Evolutionary conservation across 768 basidiomycete species (phyloP), one percentile per base, ranked within the genome.

Genomic region (Pisolithus marmoratus): DNA sequence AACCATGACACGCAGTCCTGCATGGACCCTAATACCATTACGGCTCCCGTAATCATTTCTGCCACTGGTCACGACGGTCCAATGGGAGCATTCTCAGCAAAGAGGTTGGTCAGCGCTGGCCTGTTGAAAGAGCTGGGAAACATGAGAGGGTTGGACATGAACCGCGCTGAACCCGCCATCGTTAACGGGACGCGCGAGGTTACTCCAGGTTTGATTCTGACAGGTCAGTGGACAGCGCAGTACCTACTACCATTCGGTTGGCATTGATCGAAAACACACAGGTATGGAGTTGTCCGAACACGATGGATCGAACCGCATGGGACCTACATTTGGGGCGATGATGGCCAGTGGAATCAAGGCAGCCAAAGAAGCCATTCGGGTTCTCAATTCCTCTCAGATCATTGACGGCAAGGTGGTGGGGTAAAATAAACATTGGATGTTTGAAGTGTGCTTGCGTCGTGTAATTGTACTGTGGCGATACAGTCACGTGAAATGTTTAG

Each of bases 221-320:
- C 84, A 41, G 85, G 84, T 82, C 51, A 60, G 79, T 73, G 15
- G 29, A 14, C 12, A 22, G 23, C 11, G 9, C 23, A 22, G 31
- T 46, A 1, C 27, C 31, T n/a, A 19, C 11, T 17, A 19, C 11
- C 14, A 22, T 29, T 19, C 15, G 9, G 54, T 31, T 48, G 6
- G 26, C n/a, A 27, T 24, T 27, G 8, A 50, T 24, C 41, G 15
- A 3, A 51, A 12, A 43, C 20, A 34, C 38, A 27, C 41, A 83
- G 87, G 87, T 15, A 91, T 89, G 87, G 87, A 91, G 67, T 73
- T 91, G 47, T 84, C 84, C 8, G 87, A 89, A 65, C 84, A 88
- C 62, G 87, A 89, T 64, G 87, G 87, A 14, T 80, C 80, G 23
- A 85, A 87, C 72, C 76, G 87, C 24, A 85, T 86, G 83, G 82